These are phyloP conservation scores for Grigorovia transvaalensis DNA, from an alignment of 805 yeast genomes.

Conservation along the genomic window DNA sequence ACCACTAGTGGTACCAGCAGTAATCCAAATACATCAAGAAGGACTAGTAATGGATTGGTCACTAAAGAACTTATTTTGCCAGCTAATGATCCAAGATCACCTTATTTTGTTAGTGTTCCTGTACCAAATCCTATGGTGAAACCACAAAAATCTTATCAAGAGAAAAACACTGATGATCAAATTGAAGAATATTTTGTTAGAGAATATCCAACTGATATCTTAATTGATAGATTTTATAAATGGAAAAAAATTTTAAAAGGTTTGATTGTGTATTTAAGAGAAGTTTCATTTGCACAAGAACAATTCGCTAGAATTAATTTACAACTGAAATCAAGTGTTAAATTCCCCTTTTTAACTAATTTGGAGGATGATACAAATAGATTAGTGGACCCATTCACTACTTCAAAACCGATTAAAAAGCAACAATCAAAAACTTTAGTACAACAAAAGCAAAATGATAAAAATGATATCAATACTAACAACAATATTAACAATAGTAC, in stretches of 20 bases:
- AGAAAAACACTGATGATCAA: conserved; percentile 10
- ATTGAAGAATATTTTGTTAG: conserved; percentile 19
- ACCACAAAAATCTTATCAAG: conserved; percentile 1
- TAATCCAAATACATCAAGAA: not conserved
- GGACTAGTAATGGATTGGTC: not conserved
- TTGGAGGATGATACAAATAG: conserved; percentile 26
- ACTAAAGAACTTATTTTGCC: conserved; percentile 13
- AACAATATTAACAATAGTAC: not conserved
- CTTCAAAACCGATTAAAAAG: conserved; percentile 30
- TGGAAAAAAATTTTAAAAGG: conserved; percentile 74
- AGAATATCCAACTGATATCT: conserved; percentile 63
- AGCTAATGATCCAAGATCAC: conserved; percentile 23
- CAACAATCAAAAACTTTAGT: conserved; percentile 21
- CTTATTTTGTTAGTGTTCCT: conserved; percentile 27
- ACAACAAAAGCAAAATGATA: conserved; percentile 11
- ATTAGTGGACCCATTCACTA: conserved; percentile 41
- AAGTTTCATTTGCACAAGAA: conserved; percentile 70
- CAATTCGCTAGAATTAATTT: conserved; percentile 57
- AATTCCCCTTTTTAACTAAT: conserved; percentile 30
- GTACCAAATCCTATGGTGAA: conserved; percentile 21
- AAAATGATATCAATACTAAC: not conserved
- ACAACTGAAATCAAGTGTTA: conserved; percentile 62
- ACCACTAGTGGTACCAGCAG: not conserved
- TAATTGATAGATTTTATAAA: conserved; percentile 68
- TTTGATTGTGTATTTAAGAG: conserved; percentile 58